Evolutionary conservation across 2,329 filamentous ascomycete species (phyloP), one percentile per base, ranked within the genome.

Genomic region (Talaromyces islandicus): DNA sequence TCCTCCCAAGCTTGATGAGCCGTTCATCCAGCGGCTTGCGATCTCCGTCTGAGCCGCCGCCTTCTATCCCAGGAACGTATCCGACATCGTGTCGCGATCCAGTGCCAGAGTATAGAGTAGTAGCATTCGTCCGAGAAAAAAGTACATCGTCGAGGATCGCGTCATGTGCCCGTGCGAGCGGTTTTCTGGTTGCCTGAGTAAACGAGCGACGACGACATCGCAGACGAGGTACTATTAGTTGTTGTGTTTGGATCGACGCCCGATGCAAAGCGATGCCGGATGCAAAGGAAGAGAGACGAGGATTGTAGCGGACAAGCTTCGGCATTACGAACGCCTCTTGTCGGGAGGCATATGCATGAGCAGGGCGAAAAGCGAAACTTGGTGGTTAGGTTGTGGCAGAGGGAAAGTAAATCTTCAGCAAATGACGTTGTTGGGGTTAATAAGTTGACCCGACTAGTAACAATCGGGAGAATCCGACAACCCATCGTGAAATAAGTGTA

Each of bases 1-100:
- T 87, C 68, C 83, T 84, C 38, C 85, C 85, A 10, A 88, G 76
- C 71, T 86, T 86, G 59, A 87, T 63, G 7, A 83, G 83, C 63
- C 85, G 80, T 71, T 86, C 82, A 66, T 86, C 81, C 27, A 82
- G 80, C 10, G 81, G 80, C 65, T 80, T 77, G 62, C 78, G 74
- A 65, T 81, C 78, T 32, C 67, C 60, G 17, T 38, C 54, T n/a
- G 24, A 54, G 5, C 55, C 48, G 12, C 55, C 55, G 14, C 29
- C 17, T 14, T 51, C 55, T 19, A 21, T 32, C 4, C 19, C 32
- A 17, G 25, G 43, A 19, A 57, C 27, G 6, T 32, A n/a, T 1
- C 25, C 43, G 17, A 7, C 35, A 17, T 24, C 21, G 1, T 64
- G 64, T 55, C 61, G 61, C 54, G 63, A 59, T 48, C 66, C 43